These are phyloP conservation scores for Fusarium sp. DNA, from an alignment of 2,329 filamentous ascomycete species.

Conservation along the genomic window DNA sequence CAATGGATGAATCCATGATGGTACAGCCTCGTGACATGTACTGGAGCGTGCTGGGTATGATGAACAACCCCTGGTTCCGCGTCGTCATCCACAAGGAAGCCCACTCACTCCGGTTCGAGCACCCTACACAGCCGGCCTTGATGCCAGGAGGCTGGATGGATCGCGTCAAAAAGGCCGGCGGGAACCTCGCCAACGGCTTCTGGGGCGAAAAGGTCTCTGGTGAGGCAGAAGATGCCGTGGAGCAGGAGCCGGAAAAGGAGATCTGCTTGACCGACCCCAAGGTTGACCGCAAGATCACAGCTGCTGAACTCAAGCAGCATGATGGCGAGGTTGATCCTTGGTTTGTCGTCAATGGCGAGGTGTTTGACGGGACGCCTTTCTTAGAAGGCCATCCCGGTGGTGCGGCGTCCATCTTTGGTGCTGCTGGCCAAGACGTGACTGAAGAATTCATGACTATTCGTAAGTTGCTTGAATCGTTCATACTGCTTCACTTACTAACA, in stretches of 20 bases:
- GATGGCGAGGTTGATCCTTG: constrained; percentile 75
- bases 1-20: constrained; percentile 92
- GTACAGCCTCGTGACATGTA: constrained; percentile 94
- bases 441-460: constrained; percentile 95
- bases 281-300: constrained; percentile 71
- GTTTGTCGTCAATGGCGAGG: constrained; percentile 90
- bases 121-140: constrained; percentile 84
- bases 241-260: constrained; percentile 68
- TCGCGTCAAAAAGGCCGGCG: constrained; percentile 83
- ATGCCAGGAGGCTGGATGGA: constrained; percentile 94
- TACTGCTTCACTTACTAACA: constrained; percentile 37
- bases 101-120: constrained; percentile 78
- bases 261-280: constrained; percentile 82
- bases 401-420: constrained; percentile 83
- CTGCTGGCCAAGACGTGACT: constrained; percentile 83
- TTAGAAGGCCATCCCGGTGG: constrained; percentile 87
- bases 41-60: constrained; percentile 95
- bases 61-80: constrained; percentile 97
- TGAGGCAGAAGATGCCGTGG: constrained; percentile 55
- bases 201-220: constrained; percentile 82
- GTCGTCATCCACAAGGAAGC: constrained; percentile 79
- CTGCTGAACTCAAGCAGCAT: constrained; percentile 79
- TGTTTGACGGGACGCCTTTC: constrained; percentile 88
- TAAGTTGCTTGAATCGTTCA: constrained; percentile 59
- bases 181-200: constrained; percentile 82